phyloP scores from a whole-genome alignment of 306 rosid species.

The Vigna reflexopilosa region DNA sequence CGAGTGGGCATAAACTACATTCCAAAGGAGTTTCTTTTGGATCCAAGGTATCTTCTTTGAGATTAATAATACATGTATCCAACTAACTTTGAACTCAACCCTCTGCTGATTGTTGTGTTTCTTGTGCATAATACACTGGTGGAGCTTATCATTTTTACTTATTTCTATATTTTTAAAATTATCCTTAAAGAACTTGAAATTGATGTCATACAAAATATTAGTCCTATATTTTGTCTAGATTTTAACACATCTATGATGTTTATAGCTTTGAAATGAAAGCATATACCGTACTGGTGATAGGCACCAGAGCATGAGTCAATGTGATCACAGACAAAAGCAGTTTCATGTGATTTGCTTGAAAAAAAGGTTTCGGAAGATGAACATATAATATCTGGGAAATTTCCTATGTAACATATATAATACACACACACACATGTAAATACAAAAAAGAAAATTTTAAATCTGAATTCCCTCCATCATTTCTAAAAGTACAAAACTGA shows the following conservation, averaged over 20 bases:
- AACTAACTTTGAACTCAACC: conserved; percentile 21
- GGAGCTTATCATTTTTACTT: conserved; percentile 12
- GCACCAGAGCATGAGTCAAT: background rate
- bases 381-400: background rate
- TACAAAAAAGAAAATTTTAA: background rate
- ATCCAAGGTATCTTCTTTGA: conserved; percentile 79
- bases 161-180: background rate
- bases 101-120: conserved; percentile 29
- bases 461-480: conserved; percentile 1
- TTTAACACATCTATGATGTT: background rate
- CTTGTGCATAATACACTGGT: conserved; percentile 27
- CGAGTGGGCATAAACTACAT: conserved; percentile 94
- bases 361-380: conserved; percentile 6
- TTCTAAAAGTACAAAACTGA: conserved; percentile 8
- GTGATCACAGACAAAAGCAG: background rate
- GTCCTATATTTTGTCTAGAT: conserved; percentile 15
- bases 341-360: background rate
- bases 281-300: background rate
- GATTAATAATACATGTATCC: conserved; percentile 33
- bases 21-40: conserved; percentile 95
- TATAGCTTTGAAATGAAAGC: background rate
- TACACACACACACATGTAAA: background rate
- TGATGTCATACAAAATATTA: background rate
- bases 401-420: background rate
- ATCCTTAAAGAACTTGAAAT: background rate